phyloP scores from a whole-genome alignment of 768 basidiomycete species.

The Goffeauzyma gilvescens region DNA sequence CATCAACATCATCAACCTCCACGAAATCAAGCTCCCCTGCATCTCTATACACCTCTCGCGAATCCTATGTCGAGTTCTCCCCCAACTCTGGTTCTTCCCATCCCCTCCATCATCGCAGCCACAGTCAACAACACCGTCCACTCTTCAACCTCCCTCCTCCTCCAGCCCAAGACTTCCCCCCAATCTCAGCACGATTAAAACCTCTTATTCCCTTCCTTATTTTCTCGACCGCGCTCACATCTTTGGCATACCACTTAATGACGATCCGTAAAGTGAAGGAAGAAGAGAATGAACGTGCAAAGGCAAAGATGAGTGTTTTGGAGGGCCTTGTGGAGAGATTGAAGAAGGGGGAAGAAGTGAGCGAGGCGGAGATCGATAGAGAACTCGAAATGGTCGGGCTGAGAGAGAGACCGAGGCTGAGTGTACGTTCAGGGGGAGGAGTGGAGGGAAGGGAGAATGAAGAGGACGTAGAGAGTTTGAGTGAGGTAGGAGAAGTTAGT shows the following conservation, averaged over 20 bases:
- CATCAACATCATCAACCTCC: no score
- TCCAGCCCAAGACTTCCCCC: slow-evolving; percentile 13
- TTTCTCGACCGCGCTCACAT: slow-evolving; percentile 27
- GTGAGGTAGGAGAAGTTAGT: slow-evolving; percentile 15
- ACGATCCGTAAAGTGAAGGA: slow-evolving; percentile 15
- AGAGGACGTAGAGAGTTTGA: not conserved
- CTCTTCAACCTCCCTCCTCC: slow-evolving; percentile 10
- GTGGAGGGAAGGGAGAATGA: not conserved
- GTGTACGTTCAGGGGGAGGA: slow-evolving; percentile 11
- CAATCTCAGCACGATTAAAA: slow-evolving; percentile 21
- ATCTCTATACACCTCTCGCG: no score
- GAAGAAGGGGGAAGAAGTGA: slow-evolving; percentile 8
- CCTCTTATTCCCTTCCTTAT: slow-evolving; percentile 28
- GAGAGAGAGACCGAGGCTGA: slow-evolving; percentile 20
- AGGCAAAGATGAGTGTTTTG: slow-evolving; percentile 28
- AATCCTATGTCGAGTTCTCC: no score
- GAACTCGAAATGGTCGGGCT: slow-evolving; percentile 32
- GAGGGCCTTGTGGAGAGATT: slow-evolving; percentile 17
- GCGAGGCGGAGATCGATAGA: slow-evolving; percentile 22
- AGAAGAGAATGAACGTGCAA: slow-evolving; percentile 12
- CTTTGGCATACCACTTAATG: slow-evolving; percentile 22
- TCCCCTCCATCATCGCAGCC: no score
- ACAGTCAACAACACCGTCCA: no score
- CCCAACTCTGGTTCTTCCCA: no score
- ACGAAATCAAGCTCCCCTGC: no score